Conservation (phyloP, 371 early-diverging fungal species). For the Chytridium lagenaria region DNA sequence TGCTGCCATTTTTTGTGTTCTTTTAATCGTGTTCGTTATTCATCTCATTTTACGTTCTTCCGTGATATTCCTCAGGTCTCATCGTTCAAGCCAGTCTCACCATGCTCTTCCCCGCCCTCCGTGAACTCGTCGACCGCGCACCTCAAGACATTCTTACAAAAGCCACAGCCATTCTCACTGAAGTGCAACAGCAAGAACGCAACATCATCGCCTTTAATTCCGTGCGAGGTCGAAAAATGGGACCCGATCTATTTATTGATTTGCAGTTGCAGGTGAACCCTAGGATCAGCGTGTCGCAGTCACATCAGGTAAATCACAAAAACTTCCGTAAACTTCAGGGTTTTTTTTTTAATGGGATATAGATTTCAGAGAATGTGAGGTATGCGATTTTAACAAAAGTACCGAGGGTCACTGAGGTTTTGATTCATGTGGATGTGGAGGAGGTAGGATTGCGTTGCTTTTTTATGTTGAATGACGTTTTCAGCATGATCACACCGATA, state of each 20-base stretch:
- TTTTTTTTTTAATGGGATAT: not conserved
- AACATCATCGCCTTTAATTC: slow-evolving; percentile 33
- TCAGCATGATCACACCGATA: slow-evolving; percentile 22
- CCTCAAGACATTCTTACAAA: slow-evolving; percentile 10
- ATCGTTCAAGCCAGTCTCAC: slow-evolving; percentile 35
- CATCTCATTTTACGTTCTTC: too few species aligned
- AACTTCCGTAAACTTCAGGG: too few species aligned
- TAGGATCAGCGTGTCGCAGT: slow-evolving; percentile 34
- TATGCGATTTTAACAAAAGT: slow-evolving; percentile 22
- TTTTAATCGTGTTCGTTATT: too few species aligned
- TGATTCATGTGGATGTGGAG: slow-evolving; percentile 45
- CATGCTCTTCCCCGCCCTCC: slow-evolving; percentile 32
- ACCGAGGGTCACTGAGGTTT: slow-evolving; percentile 33
- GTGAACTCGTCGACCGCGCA: slow-evolving; percentile 38
- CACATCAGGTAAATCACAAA: slow-evolving; percentile 39
- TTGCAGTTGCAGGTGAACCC: slow-evolving; percentile 41
- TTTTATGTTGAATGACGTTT: too few species aligned
- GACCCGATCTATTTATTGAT: slow-evolving; percentile 41
- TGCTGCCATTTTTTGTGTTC: too few species aligned
- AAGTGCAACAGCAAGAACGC: slow-evolving; percentile 9
- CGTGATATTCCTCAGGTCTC: too few species aligned
- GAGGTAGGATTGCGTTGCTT: slow-evolving; percentile 2
- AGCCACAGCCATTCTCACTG: slow-evolving; percentile 9
- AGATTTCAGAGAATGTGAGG: slow-evolving; percentile 38
- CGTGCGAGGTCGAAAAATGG: slow-evolving; percentile 42